Evolutionary conservation across 208 protist species (phyloP).

Genomic region (Wallacemonas collosoma): DNA sequence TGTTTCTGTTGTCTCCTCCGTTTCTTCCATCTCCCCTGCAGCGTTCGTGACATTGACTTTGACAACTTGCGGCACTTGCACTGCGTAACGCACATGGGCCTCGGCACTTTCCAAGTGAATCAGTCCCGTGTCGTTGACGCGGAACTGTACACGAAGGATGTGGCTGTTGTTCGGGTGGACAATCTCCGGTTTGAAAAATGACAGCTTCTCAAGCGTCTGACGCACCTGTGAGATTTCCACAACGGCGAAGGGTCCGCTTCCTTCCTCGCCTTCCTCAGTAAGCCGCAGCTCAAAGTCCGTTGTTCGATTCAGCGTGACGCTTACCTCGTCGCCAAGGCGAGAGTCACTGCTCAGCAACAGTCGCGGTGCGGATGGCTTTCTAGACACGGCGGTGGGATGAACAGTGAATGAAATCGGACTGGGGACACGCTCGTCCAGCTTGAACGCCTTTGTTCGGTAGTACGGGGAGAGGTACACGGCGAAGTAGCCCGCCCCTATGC

Average conservation of each 20-base stretch:
- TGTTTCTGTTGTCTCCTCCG: constrained; percentile 21
- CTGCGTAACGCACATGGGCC: constrained; percentile 60
- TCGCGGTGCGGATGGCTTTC: constrained; percentile 21
- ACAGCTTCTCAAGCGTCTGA: constrained; percentile 37
- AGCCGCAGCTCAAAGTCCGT: constrained; percentile 75
- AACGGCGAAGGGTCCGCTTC: constrained; percentile 31
- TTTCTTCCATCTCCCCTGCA: constrained; percentile 22
- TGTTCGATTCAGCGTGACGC: constrained; percentile 75
- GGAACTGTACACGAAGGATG: constrained; percentile 75
- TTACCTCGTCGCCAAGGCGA: constrained; percentile 48
- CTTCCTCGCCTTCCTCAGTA: constrained; percentile 27
- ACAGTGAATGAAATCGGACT: constrained; percentile 60
- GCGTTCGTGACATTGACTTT: constrained; percentile 34
- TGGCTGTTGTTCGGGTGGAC: constrained; percentile 79
- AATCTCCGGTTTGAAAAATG: constrained; percentile 39
- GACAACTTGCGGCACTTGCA: constrained; percentile 45
- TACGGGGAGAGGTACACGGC: constrained; percentile 74
- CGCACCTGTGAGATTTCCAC: constrained; percentile 58
- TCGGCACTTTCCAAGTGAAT: constrained; percentile 66
- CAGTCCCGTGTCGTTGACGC: constrained; percentile 71
- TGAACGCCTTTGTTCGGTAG: constrained; percentile 80
- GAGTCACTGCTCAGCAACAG: constrained; percentile 32
- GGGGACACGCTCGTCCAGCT: constrained; percentile 57
- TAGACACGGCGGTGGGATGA: constrained; percentile 23
- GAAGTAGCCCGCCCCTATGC: constrained; percentile 86